Conservation (phyloP, 352 stramenopile genomes). For the Phytopythium aichiense region DNA sequence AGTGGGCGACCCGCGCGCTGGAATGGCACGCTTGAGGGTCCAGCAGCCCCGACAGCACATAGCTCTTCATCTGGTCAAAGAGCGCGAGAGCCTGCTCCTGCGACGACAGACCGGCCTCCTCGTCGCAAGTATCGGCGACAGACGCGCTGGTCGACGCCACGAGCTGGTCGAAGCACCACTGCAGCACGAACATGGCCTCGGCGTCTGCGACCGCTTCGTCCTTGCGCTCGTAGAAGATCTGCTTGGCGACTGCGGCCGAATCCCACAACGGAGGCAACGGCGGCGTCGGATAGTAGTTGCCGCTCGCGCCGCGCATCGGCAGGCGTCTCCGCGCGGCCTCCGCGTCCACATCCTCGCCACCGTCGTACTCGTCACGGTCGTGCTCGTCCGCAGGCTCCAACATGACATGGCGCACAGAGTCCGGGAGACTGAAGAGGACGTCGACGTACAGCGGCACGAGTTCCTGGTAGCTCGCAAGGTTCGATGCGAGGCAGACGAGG, state of each 20-base stretch:
- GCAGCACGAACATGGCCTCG: constrained; percentile 43
- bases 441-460: constrained; percentile 76
- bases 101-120: constrained; percentile 9
- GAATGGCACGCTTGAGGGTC: constrained; percentile 30
- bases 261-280: constrained; percentile 54
- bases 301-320: constrained; percentile 50
- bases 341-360: not conserved
- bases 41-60: constrained; percentile 39
- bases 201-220: constrained; percentile 22
- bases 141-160: not conserved
- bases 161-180: constrained; percentile 55
- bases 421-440: constrained; percentile 61
- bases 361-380: constrained; percentile 2
- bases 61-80: constrained; percentile 59
- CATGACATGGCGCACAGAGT: constrained; percentile 34
- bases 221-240: constrained; percentile 70
- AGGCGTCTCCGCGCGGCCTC: constrained; percentile 25
- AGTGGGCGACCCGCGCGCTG: constrained; percentile 27
- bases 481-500: constrained; percentile 50
- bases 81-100: constrained; percentile 19
- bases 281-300: constrained; percentile 41
- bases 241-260: constrained; percentile 59
- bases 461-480: constrained; percentile 61
- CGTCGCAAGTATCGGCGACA: no score
- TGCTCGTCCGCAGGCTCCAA: constrained; percentile 12